Base-by-base conservation (phyloP, 805 yeast species). In the Hanseniaspora taiwanica region DNA sequence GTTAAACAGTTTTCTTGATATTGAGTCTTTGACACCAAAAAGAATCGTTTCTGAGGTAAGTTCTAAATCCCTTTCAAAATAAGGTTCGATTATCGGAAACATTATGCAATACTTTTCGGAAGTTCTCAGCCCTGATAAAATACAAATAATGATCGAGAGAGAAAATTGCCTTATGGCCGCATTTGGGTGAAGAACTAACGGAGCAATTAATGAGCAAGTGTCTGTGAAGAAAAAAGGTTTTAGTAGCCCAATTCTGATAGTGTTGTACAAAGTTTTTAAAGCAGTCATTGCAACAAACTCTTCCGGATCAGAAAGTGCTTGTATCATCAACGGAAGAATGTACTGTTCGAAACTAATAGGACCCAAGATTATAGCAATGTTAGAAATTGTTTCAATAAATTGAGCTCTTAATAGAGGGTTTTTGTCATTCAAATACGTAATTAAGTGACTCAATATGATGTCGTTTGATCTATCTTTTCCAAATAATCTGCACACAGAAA, bases 381-480 rank as follows among this genome's bases (percentile, higher is more conserved):
- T 75, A 1, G 85, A 69, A 9, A 87, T 72, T 6, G 85, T 69
- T 33, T 76, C 70, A 27, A 89, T 76, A 49, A 91, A 78, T 4
- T 78, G 75, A 21, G 81, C 62, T 44, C 93, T 66, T 18, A 91
- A 63, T 17, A 74, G 69, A 0, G 79, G 63, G 51, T 77, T 76
- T 41, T 75, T 69, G 53, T 87, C 96, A 56, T 91, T 91, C 46
- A 91, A 61, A 52, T 86, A 91, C 0, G 97, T 87, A 35, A 91
- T 87, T 42, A 87, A 63, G 62, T 91, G 97, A 35, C 95, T 86
- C 36, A 91, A 60, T 18, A 91, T 76, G 32, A 91, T 66, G 54
- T 91, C 97, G 52, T 83, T 87, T 0, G 96, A 81, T 48, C 77
- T 82, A 40, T 84, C 94, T 41, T 79, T 76, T 0, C 96, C 96